Evolutionary conservation across 192 early-diverging fungal genomes (phyloP), one percentile per base, ranked within the genome.

Genomic region (Lunasporangiospora selenospora): DNA sequence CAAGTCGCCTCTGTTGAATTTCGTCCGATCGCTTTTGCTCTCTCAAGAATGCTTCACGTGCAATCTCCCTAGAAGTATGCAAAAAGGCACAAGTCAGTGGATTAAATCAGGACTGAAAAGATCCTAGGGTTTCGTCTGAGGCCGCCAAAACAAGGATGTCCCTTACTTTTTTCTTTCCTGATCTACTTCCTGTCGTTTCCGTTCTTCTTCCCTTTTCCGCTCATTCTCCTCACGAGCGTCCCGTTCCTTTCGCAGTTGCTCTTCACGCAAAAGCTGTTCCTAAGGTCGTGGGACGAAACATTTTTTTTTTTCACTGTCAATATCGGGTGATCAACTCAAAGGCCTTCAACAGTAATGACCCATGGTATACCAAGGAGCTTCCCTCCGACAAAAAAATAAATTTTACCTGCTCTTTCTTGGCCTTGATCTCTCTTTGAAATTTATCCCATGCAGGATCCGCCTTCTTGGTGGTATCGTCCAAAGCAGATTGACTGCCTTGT

Each of bases 211-310:
- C 12, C 65, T 44, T 24, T 56, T 48, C 7, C 56, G 54, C 21
- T 67, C 65, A 23, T 58, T 67, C 19, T 58, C 65, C n/a, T 67
- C 65, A 9, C 56, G 55, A 4, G 48, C 55, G 33, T 67, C 56
- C 1, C 34, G 48, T 23, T 67, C 65, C 18, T 52, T 58, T 3
- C 56, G 55, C 13, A 67, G 41, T 39, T 67, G 65, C 34, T 67
- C 65, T 6, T 57, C 54, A 8, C 40, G 55, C 26, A 67, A 31
- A 45, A 46, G 65, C 40, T 67, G 55, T 36, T 67, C 56, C 65
- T 67, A 29, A n/a, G n/a, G n/a, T n/a, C n/a, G n/a, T n/a, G n/a
- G n/a, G n/a, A n/a, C n/a, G n/a, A n/a, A n/a, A n/a, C n/a, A n/a
- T n/a, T n/a, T n/a, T n/a, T n/a, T n/a, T n/a, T n/a, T n/a, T n/a